Percentiles rank a stretch among this genome's conserved stretches.
phyloP scores from a whole-genome alignment of 2,329 filamentous ascomycete species.

The Metarhizium rileyi region DNA sequence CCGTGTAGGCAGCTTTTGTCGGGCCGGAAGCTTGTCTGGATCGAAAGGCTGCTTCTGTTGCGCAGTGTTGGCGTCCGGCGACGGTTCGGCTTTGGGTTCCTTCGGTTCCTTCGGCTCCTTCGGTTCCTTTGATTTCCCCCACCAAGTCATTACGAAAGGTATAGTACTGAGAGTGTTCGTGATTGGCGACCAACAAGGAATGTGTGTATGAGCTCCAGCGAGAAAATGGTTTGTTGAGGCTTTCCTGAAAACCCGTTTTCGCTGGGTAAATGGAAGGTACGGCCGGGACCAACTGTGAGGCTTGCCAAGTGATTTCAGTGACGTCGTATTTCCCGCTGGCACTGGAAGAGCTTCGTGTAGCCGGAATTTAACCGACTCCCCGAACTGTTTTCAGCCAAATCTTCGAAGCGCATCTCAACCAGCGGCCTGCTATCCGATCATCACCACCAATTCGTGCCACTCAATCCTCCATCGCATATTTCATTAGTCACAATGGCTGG shows the following conservation, averaged over 20 bases:
- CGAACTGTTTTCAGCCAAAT: background rate
- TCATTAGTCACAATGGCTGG: constrained; percentile 26
- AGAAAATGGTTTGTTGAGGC: background rate
- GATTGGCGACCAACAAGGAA: too few relatives aligned
- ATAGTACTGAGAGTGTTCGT: too few relatives aligned
- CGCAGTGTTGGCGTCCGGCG: constrained; percentile 6
- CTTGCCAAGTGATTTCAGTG: background rate
- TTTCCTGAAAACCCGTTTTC: background rate
- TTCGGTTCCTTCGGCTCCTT: constrained; percentile 24
- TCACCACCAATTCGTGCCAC: background rate
- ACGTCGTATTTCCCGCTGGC: background rate
- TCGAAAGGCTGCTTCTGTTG: constrained; percentile 26
- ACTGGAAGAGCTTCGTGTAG: background rate
- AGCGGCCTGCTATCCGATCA: constrained; percentile 12
- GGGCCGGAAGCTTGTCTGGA: constrained; percentile 35
- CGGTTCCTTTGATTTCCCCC: constrained; percentile 28
- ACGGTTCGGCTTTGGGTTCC: constrained; percentile 13
- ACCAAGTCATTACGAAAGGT: constrained; percentile 29
- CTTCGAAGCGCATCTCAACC: constrained; percentile 10
- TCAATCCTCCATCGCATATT: constrained; percentile 13
- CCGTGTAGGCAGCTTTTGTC: constrained; percentile 42
- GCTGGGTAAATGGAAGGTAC: background rate
- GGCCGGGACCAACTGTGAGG: background rate
- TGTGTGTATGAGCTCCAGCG: background rate
- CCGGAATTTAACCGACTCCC: background rate